phyloP scores from a whole-genome alignment of 108 stramenopile species.

The Cyclostephanos invisitatus region DNA sequence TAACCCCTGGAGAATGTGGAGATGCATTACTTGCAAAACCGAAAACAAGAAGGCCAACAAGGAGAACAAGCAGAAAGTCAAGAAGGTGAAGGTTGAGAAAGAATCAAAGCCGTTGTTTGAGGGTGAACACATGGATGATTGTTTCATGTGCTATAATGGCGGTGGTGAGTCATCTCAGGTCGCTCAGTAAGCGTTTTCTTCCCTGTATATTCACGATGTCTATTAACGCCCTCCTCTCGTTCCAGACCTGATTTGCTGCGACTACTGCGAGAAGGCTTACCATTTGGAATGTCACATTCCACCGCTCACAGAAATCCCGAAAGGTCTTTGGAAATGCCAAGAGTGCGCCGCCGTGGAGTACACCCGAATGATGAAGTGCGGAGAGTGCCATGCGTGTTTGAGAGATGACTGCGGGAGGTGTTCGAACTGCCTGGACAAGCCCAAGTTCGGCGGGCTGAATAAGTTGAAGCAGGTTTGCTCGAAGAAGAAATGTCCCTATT shows the following conservation, averaged over 20 bases:
- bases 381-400: conserved; percentile 42
- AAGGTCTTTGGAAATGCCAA: conserved; percentile 45
- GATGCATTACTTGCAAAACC: conserved; percentile 31
- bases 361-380: conserved; percentile 41
- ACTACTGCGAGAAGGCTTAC: conserved; percentile 42
- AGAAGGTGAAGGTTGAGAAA: conserved; percentile 16
- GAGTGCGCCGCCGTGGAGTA: conserved; percentile 47
- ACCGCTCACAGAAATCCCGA: conserved; percentile 33
- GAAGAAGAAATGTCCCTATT: conserved; percentile 34
- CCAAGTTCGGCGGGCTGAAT: conserved; percentile 40
- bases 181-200: neutral
- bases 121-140: conserved; percentile 47
- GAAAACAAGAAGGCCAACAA: conserved; percentile 2
- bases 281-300: conserved; percentile 48
- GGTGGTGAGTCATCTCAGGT: conserved; percentile 25
- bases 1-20: conserved; percentile 29
- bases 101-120: conserved; percentile 27
- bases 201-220: neutral
- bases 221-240: neutral
- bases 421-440: conserved; percentile 30
- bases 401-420: conserved; percentile 49
- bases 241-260: conserved; percentile 47
- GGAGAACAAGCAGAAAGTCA: conserved; percentile 9
- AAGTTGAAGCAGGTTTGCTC: conserved; percentile 32
- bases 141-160: conserved; percentile 48